Evolutionary conservation across 208 protist genomes (phyloP), one percentile per base, ranked within the genome.

Genomic region (Sergeia podlipaevii): DNA sequence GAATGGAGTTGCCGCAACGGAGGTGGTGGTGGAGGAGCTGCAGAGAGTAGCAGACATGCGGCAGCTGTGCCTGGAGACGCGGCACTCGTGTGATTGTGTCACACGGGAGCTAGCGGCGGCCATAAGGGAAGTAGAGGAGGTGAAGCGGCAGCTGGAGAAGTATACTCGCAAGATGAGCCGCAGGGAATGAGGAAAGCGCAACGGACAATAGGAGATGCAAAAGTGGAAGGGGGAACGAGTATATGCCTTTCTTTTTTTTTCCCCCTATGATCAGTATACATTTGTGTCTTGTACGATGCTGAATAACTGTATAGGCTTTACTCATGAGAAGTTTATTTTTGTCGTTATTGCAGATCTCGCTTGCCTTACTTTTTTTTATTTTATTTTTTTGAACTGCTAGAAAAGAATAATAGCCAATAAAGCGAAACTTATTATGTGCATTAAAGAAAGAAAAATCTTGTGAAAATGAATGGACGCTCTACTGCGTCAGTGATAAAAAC

Each of bases 161-260:
- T 85, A 85, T 54, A 62, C 26, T n/a, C 66, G 69, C 21, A 86
- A 82, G 51, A 38, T 88, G 36, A 39, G 64, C 11, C 68, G 70
- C 7, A 26, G 69, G 27, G 43, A 55, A 3, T n/a, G n/a, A n/a
- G n/a, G n/a, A n/a, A n/a, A n/a, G n/a, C n/a, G n/a, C n/a, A n/a
- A n/a, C n/a, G n/a, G n/a, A n/a, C n/a, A n/a, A n/a, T n/a, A n/a
- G n/a, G n/a, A n/a, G n/a, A n/a, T n/a, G n/a, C n/a, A n/a, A n/a
- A n/a, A n/a, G n/a, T n/a, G n/a, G n/a, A n/a, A n/a, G n/a, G n/a
- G n/a, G n/a, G n/a, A n/a, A n/a, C n/a, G n/a, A n/a, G n/a, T n/a
- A n/a, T n/a, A n/a, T n/a, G n/a, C n/a, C n/a, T n/a, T n/a, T n/a
- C n/a, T n/a, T n/a, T n/a, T n/a, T n/a, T n/a, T n/a, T n/a, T n/a